These are phyloP conservation scores for Fraxinus paxiana DNA, from an alignment of 305 asterid genomes.

Conservation along the genomic window DNA sequence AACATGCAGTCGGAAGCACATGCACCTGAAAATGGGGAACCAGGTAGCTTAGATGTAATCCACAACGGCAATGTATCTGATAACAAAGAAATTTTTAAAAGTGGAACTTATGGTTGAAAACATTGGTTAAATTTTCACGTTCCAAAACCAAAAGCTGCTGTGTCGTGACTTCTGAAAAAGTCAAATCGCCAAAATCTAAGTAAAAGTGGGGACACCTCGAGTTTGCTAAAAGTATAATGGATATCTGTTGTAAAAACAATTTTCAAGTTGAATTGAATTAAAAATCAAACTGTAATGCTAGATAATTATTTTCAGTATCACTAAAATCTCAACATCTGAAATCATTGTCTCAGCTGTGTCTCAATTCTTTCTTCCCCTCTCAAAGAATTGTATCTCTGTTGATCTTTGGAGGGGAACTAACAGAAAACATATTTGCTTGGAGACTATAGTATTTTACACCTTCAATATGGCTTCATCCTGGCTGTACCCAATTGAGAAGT, in stretches of 20 bases:
- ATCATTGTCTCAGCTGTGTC: slow-evolving; percentile 7
- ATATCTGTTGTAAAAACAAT: neutral
- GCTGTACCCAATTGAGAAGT: neutral
- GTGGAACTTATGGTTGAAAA: slow-evolving; percentile 40
- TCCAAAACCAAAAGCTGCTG: slow-evolving; percentile 8
- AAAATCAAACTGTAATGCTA: neutral
- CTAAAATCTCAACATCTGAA: neutral
- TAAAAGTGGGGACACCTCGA: slow-evolving; percentile 6
- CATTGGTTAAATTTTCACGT: neutral
- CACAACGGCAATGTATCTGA: slow-evolving; percentile 44
- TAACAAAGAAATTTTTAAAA: slow-evolving; percentile 38
- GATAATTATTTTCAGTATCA: neutral
- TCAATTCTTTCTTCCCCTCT: neutral
- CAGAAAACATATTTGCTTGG: slow-evolving; percentile 2
- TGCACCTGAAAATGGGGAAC: slow-evolving; percentile 42
- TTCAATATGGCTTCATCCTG: neutral
- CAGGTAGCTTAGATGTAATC: slow-evolving; percentile 38
- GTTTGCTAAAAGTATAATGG: slow-evolving; percentile 5
- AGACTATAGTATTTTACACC: neutral
- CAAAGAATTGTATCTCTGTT: neutral
- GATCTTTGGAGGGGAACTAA: neutral
- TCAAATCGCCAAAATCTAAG: neutral
- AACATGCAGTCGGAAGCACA: slow-evolving; percentile 43
- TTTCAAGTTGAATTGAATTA: neutral
- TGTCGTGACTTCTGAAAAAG: neutral